Evolutionary conservation across 176 grass and related monocot species (phyloP), one percentile per base, ranked within the genome.

Genomic region (Oryza nivara): DNA sequence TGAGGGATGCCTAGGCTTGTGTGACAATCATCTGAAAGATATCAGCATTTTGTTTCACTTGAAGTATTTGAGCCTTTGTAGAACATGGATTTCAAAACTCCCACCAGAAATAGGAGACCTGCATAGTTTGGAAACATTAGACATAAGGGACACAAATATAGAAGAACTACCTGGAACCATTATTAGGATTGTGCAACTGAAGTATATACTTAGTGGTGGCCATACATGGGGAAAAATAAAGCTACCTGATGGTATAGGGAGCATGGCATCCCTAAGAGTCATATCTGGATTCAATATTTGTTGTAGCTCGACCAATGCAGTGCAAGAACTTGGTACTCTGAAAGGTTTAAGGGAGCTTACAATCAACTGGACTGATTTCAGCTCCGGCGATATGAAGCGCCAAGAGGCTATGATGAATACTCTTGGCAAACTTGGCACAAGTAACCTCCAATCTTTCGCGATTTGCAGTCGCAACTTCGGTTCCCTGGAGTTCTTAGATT

Each of bases 171-270:
- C 17, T 58, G 54, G 0, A 58, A 58, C 54, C 7, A n/a, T 58
- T 58, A 58, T 58, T 58, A 58, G 19, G 54, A 68, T 34, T 68
- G 14, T 45, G 6, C 76, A 70, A 38, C 1, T 58, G 54, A 58
- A 58, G 54, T 26, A 85, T 65, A 74, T 74, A 80, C 11, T 86
- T 79, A n/a, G 69, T 43, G 69, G 84, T 86, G 77, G 70, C 6
- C 12, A 86, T 58, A 44, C 44, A 80, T 86, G 84, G 70, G 58
- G 77, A 11, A 86, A 78, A 74, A 15, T 86, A 80, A 80, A 80
- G 77, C 32, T 86, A 86, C 77, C 70, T 67, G 60, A 80, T 44
- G 85, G 76, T 34, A 68, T 68, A 80, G 70, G 60, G 11, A 80
- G 3, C 20, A 74, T 86, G 85, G 9, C 43, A 67, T 80, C 76